Evolutionary conservation across 257 asterid species (phyloP), one percentile per base, ranked within the genome.

Genomic region (Craterostigma plantagineum): DNA sequence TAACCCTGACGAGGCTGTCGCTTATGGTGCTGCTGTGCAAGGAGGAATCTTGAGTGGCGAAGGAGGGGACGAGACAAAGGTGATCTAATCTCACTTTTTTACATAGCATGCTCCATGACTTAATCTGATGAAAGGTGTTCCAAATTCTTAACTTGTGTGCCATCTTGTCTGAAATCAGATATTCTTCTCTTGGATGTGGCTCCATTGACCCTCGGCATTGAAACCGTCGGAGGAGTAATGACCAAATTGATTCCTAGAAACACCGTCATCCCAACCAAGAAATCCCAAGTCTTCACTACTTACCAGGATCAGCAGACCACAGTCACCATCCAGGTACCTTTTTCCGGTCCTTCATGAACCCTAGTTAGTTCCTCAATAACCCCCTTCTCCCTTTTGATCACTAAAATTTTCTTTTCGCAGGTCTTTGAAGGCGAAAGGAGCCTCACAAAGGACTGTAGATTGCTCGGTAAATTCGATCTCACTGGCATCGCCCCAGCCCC

Each of bases 141-240:
- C 14, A 10, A 36, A 1, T 36, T 10, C 8, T 8, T 10, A 36
- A 12, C 3, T 8, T 36, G 14, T 36, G 40, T 4, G 11, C 11
- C 8, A 2, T 8, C 12, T 36, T 36, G 40, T 10, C 14, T 36
- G 14, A 36, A 36, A 10, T 36, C 40, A 36, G 40, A 36, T 36
- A 18, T 43, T 11, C 34, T 43, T 15, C 27, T 17, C 13, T 10
- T 43, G 11, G 48, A 43, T 43, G 48, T 43, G 7, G 18, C 70
- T 27, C 77, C 73, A 1, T 54, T 69, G 18, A 65, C 67, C 14
- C 70, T 69, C 44, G 77, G 77, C 34, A 65, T 64, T 34, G 76
- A 69, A 43, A 69, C 76, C 3, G 72, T 69, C 34, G 76, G 72
- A 7, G 76, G 76, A 10, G 72, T 69, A 47, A 64, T 69, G 76